Evolutionary conservation across 2,329 filamentous ascomycete species (phyloP).

Genomic region (Zymoseptoria brevis): DNA sequence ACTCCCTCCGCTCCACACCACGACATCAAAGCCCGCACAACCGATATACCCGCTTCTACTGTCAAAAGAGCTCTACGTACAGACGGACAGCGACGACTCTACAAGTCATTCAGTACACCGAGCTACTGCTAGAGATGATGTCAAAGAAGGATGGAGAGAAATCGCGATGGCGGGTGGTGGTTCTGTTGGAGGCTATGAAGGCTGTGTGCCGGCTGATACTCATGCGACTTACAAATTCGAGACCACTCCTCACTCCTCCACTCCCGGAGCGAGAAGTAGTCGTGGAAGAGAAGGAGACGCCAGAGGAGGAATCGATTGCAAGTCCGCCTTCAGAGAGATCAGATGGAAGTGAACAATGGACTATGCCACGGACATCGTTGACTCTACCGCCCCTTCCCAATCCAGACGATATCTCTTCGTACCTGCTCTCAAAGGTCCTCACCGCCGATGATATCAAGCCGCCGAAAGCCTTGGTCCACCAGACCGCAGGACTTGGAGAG

Average conservation of each 20-base stretch:
- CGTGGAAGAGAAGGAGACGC: slow-evolving; percentile 38
- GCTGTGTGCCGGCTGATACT: slow-evolving; percentile 75
- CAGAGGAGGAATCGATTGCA: slow-evolving; percentile 36
- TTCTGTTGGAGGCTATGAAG: slow-evolving; percentile 78
- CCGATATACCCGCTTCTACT: slow-evolving; percentile 58
- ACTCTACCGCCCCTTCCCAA: slow-evolving; percentile 76
- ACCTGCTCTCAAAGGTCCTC: slow-evolving; percentile 80
- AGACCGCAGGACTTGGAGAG: slow-evolving; percentile 64
- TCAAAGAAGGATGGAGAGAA: slow-evolving; percentile 78
- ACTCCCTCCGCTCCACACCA: slow-evolving; percentile 44
- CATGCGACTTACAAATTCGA: slow-evolving; percentile 70
- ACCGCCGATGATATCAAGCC: slow-evolving; percentile 96
- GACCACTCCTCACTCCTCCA: slow-evolving; percentile 74
- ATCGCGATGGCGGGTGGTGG: slow-evolving; percentile 76
- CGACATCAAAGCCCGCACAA: slow-evolving; percentile 46
- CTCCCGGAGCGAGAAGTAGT: slow-evolving; percentile 75
- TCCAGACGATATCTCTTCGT: slow-evolving; percentile 73
- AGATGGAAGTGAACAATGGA: slow-evolving; percentile 52
- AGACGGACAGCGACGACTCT: slow-evolving; percentile 71
- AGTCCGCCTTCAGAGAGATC: slow-evolving; percentile 35
- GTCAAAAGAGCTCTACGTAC: slow-evolving; percentile 59
- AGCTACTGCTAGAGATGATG: slow-evolving; percentile 95
- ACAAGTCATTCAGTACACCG: slow-evolving; percentile 88
- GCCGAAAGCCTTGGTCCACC: slow-evolving; percentile 76
- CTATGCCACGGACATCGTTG: slow-evolving; percentile 89